Base-by-base conservation (phyloP, 2,329 filamentous ascomycete genomes). In the Grosmannia penicillata region DNA sequence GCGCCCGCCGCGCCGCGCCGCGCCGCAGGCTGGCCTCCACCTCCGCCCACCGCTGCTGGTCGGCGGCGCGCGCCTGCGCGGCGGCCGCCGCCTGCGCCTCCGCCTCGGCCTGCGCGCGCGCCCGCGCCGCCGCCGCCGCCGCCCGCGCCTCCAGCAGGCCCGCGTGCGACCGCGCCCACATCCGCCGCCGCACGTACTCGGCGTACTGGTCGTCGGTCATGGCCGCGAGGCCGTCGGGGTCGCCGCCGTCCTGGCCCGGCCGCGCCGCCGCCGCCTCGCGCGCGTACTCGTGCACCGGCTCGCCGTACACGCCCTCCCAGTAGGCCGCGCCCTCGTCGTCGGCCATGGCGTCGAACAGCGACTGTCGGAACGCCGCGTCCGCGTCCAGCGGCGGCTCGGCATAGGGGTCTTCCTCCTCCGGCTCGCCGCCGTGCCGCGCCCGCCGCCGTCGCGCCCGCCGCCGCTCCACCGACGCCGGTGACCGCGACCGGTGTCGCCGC, bases 151-250 rank as follows among this genome's bases (percentile, higher is more conserved):
- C 82, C 1, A 89, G 56, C 37, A 93, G 62, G 18, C 89, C 82
- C 47, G 89, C 79, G 53, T 94, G 77, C 38, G 82, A 93, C 61
- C 84, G 86, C 65, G 95, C 87, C 80, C 86, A 98, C 91, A 98
- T 96, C 58, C 77, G 78, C 37, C 71, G 70, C 15, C 89, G 75
- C 28, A 98, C 89, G 55, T 87, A 81, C 3, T 76, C 66, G 1
- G 84, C 82, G 55, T 96, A 98, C 56, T 95, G 82, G 22, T 96
- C 87, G 49, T 96, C 91, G 8, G 68, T 77, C 89, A 96, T 96
- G 45, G 68, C 70, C 57, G 94, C 85, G 11, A 94, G 64, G 70
- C 70, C 51, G 46, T 57, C 49, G 1, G 52, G 51, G 31, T 61
- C 53, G 27, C 60, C 63, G 8, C 58, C 53, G 6, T 11, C 3